Evolutionary conservation across 805 yeast species (phyloP).

Genomic region (Monosporozyma unispora): DNA sequence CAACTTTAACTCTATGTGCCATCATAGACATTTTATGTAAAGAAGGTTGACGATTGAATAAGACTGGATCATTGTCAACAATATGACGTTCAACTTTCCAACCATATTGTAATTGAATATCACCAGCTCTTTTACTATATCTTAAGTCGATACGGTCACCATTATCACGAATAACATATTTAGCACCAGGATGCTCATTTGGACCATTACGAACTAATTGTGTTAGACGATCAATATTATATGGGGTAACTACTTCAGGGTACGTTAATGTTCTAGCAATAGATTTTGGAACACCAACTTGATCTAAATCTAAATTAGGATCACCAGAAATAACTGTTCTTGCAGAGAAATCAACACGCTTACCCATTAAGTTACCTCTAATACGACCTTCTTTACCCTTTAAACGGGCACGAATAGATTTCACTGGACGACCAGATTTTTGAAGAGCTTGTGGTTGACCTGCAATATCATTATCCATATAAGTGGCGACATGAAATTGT

Average conservation of each 20-base stretch:
- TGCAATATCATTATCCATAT: constrained; percentile 99
- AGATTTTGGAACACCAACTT: constrained; percentile 96
- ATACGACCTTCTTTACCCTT: constrained; percentile 99
- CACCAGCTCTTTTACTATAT: constrained; percentile 97
- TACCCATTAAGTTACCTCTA: constrained; percentile 98
- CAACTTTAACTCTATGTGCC: constrained; percentile 97
- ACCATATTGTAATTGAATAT: constrained; percentile 93
- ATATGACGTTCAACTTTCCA: constrained; percentile 99
- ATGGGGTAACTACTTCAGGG: constrained; percentile 97
- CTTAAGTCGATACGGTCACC: constrained; percentile 98
- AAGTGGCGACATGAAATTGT: constrained; percentile 97
- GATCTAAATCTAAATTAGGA: constrained; percentile 94
- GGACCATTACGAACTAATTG: constrained; percentile 96
- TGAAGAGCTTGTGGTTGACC: constrained; percentile 99
- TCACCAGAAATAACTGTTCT: constrained; percentile 99
- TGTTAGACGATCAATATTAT: constrained; percentile 87
- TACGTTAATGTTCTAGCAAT: constrained; percentile 93
- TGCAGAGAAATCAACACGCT: constrained; percentile 98
- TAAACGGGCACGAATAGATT: constrained; percentile 96
- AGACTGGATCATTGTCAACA: constrained; percentile 95
- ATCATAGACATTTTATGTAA: constrained; percentile 99
- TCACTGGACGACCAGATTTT: constrained; percentile 97
- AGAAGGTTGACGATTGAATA: constrained; percentile 98
- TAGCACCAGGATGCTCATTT: constrained; percentile 99
- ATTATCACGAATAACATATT: constrained; percentile 93